Evolutionary conservation across 164 flowering plant species (phyloP).

Genomic region (Umbellularia californica): DNA sequence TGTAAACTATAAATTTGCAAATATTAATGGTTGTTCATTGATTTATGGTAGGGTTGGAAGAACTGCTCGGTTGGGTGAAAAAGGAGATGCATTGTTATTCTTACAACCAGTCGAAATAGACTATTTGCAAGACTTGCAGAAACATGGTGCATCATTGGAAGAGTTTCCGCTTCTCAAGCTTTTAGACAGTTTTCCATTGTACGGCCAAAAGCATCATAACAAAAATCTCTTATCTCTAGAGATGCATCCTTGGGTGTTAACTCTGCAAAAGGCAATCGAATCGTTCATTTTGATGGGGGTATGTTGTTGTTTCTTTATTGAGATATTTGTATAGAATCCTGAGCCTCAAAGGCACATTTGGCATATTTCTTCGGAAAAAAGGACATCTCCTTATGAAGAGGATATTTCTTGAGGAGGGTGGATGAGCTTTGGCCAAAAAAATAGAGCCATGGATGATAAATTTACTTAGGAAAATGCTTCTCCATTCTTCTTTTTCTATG

Average conservation of each 20-base stretch:
- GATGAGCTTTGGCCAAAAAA: no score
- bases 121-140: constrained; percentile 67
- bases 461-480: no score
- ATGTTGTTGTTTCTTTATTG: constrained; percentile 4
- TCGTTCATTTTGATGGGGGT: constrained; percentile 57
- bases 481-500: no score
- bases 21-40: neutral
- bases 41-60: constrained; percentile 77
- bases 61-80: constrained; percentile 92
- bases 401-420: no score
- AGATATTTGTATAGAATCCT: neutral
- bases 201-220: constrained; percentile 30
- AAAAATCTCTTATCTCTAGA: constrained; percentile 59
- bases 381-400: no score
- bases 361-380: no score
- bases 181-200: constrained; percentile 52
- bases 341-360: no score
- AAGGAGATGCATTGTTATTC: constrained; percentile 79
- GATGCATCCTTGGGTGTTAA: constrained; percentile 71
- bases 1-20: no score
- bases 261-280: constrained; percentile 73
- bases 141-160: constrained; percentile 63
- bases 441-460: no score
- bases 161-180: constrained; percentile 74
- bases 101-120: constrained; percentile 83